Conservation (phyloP, 2,329 filamentous ascomycete genomes). For the Pseudogymnoascus sp. region DNA sequence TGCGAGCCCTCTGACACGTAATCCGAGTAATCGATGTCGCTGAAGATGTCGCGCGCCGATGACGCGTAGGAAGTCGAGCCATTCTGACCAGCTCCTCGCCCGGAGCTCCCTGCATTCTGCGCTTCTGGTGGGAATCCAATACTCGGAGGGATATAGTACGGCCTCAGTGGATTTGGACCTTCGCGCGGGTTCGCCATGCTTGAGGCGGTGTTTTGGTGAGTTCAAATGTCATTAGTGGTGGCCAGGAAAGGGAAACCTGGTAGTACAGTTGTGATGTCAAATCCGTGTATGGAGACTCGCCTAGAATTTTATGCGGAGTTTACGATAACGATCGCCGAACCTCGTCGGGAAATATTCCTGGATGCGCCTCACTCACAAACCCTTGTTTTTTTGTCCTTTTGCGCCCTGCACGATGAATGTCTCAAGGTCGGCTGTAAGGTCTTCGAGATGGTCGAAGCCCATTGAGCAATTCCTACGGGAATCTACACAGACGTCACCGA, state of each 20-base stretch:
- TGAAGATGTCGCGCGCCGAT: conserved; percentile 76
- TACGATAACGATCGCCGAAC: conserved; percentile 5
- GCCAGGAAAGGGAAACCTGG: background rate
- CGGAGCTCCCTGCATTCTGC: conserved; percentile 29
- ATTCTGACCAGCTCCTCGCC: conserved; percentile 22
- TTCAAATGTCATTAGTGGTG: conserved; percentile 3
- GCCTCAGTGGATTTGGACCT: conserved; percentile 49
- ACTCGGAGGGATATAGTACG: conserved; percentile 57
- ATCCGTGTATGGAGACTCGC: conserved; percentile 1
- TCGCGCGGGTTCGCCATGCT: conserved; percentile 41
- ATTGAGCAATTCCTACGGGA: background rate
- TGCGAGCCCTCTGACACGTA: conserved; percentile 72
- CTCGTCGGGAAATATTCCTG: background rate
- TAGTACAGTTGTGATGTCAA: background rate
- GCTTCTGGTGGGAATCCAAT: conserved; percentile 48
- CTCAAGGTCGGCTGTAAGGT: background rate
- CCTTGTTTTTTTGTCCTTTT: background rate
- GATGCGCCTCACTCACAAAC: background rate
- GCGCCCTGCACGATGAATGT: background rate
- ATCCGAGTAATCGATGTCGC: conserved; percentile 85
- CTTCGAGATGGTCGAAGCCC: background rate
- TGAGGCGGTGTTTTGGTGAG: conserved; percentile 15
- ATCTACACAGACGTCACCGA: background rate
- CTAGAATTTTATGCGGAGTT: conserved; percentile 7
- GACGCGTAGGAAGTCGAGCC: conserved; percentile 43